Evolutionary conservation across 768 basidiomycete species (phyloP), one percentile per base, ranked within the genome.

Genomic region (Termitomyces bulborhizus): DNA sequence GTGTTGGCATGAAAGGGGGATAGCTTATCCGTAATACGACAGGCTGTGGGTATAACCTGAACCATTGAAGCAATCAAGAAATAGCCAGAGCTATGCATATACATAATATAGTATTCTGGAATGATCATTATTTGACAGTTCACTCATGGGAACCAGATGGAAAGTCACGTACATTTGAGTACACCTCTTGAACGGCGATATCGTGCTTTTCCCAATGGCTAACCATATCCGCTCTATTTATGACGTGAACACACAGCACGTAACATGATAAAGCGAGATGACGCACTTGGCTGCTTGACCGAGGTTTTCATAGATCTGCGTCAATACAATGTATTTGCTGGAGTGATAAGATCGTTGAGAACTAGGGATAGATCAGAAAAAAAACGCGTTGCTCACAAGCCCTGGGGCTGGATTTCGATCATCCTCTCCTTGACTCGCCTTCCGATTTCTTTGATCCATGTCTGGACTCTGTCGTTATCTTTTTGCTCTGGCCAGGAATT

Each of bases 151-250:
- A 53, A 58, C 26, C 24, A 57, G 51, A 48, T 41, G 40, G 43
- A 57, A 37, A 53, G 56, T 51, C 50, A 73, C 88, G 59, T 70
- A 91, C 90, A 65, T 90, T 93, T 46, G 77, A 76, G 71, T 80
- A 90, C 66, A 93, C 75, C 70, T 93, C 90, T 68, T 90, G 84
- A 41, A 84, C 78, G 56, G 90, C 83, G 49, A 78, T 74, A 65
- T 93, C 91, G 51, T 82, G 80, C 59, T 93, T 90, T 73, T 93
- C 90, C 90, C 90, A 93, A 64, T 93, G 91, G 58, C 87, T 90
- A 47, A 79, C 80, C 72, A 93, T 81, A 68, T 89, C 88, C 46
- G 86, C 88, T 61, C 90, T 92, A 61, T 46, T 57, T 47, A 42
- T 45, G 55, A 18, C 42, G 60, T 41, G 18, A 50, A 57, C 42